Percentiles rank a stretch among this genome's conserved stretches.
Conservation (phyloP, 306 rosid species). For the Biancaea sappan region DNA sequence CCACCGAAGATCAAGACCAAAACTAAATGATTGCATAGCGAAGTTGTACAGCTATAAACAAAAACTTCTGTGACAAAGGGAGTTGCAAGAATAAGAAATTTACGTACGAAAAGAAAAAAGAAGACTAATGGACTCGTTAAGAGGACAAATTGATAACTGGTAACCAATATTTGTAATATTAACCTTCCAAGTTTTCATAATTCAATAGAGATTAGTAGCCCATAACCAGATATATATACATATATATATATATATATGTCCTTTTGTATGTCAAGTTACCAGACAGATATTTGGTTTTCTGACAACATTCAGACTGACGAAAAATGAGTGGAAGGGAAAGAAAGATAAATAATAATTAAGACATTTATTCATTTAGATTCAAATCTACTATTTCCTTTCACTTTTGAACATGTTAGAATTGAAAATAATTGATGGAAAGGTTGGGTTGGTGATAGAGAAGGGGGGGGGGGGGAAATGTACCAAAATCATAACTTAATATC, state of each 20-base stretch:
- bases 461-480: too few relatives aligned
- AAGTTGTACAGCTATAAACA: not conserved
- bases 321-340: too few relatives aligned
- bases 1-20: not conserved
- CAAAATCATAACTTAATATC: conserved; percentile 1
- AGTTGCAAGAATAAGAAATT: not conserved
- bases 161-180: not conserved
- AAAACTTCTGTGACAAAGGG: not conserved
- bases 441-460: too few relatives aligned
- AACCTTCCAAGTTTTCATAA: not conserved
- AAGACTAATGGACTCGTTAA: not conserved
- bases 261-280: not conserved
- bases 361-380: too few relatives aligned
- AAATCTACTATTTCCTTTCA: too few relatives aligned
- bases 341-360: too few relatives aligned
- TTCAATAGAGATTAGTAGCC: too few relatives aligned
- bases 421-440: too few relatives aligned
- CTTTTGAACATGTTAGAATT: too few relatives aligned
- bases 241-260: too few relatives aligned
- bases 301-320: too few relatives aligned
- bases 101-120: not conserved
- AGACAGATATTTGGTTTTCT: not conserved
- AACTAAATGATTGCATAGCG: not conserved
- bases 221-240: too few relatives aligned
- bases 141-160: not conserved